These are phyloP conservation scores for Labyrinthula sp. DNA, from an alignment of 352 stramenopile species.

Conservation along the genomic window DNA sequence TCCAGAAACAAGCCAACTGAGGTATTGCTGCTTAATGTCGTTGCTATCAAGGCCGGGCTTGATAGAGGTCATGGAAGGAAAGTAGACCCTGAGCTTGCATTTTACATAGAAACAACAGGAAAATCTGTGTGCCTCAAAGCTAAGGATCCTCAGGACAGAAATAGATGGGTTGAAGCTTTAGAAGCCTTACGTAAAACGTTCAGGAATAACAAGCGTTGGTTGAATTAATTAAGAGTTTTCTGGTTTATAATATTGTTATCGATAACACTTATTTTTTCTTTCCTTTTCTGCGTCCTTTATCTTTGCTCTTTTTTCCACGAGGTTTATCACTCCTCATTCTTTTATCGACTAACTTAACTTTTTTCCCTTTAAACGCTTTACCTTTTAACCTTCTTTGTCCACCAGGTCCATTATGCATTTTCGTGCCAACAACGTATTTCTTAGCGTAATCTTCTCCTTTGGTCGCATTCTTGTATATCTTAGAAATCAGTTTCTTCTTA, in stretches of 20 bases:
- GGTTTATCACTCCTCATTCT: slow-evolving; percentile 87
- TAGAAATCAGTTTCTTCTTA: slow-evolving; percentile 83
- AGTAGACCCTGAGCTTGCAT: slow-evolving; percentile 19
- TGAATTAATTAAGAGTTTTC: not conserved
- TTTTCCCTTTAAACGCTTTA: slow-evolving; percentile 43
- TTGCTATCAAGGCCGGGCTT: slow-evolving; percentile 13
- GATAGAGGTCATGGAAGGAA: slow-evolving; percentile 27
- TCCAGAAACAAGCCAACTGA: slow-evolving; percentile 27
- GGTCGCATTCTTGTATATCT: slow-evolving; percentile 57
- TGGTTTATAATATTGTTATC: too few species aligned
- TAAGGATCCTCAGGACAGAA: slow-evolving; percentile 2
- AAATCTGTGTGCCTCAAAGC: slow-evolving; percentile 24
- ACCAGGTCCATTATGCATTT: slow-evolving; percentile 36
- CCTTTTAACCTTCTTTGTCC: slow-evolving; percentile 31
- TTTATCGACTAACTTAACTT: slow-evolving; percentile 88
- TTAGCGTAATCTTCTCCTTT: slow-evolving; percentile 69
- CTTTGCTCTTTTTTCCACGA: slow-evolving; percentile 14
- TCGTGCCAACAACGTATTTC: slow-evolving; percentile 81
- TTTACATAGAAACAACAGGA: slow-evolving; percentile 16
- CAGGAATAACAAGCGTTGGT: slow-evolving; percentile 17
- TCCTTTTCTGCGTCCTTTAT: slow-evolving; percentile 4
- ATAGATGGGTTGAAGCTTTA: slow-evolving; percentile 19
- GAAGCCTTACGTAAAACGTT: slow-evolving; percentile 5
- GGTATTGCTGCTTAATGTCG: slow-evolving; percentile 27
- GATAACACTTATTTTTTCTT: too few species aligned